Percentiles rank a stretch among this genome's conserved stretches.
phyloP scores from a whole-genome alignment of 2,329 filamentous ascomycete genomes.

The Sordariomycetes sp. region DNA sequence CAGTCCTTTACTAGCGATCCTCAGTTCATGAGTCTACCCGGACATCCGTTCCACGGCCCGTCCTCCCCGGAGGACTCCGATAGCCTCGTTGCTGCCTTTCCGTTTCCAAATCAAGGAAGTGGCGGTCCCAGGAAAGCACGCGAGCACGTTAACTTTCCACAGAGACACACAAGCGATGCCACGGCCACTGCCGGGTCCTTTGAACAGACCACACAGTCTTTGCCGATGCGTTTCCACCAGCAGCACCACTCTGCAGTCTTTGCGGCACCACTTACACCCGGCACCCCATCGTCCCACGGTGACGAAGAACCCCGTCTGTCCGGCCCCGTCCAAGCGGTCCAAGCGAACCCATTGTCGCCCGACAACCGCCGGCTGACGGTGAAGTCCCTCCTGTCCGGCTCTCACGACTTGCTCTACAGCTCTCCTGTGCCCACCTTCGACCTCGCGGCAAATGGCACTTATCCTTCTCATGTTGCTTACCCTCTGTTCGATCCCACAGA shows the following conservation, averaged over 20 bases:
- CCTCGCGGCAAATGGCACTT: not conserved
- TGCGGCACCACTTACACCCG: conserved; percentile 24
- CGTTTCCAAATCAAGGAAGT: not conserved
- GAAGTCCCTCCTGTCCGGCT: conserved; percentile 46
- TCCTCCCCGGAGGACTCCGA: not conserved
- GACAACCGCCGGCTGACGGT: conserved; percentile 40
- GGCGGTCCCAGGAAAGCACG: not conserved
- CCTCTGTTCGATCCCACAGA: conserved; percentile 8
- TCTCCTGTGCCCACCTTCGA: not conserved
- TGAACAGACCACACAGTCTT: not conserved
- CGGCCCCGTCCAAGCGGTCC: conserved; percentile 7
- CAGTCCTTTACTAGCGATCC: not conserved
- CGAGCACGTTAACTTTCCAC: not conserved
- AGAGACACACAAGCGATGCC: not conserved
- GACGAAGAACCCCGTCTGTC: conserved; percentile 18
- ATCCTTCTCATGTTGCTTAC: not conserved
- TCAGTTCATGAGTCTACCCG: not conserved
- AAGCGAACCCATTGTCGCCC: conserved; percentile 11
- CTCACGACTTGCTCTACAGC: conserved; percentile 14
- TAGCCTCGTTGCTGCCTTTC: not conserved
- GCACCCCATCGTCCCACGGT: conserved; percentile 22
- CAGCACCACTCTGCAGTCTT: conserved; percentile 8
- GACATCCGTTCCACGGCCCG: not conserved
- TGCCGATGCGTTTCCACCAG: conserved; percentile 2
- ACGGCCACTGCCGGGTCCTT: not conserved